Percentiles rank a stretch among this genome's conserved stretches.
These are phyloP conservation scores for Globisporangium spiculum DNA, from an alignment of 352 stramenopile genomes.

Conservation along the genomic window DNA sequence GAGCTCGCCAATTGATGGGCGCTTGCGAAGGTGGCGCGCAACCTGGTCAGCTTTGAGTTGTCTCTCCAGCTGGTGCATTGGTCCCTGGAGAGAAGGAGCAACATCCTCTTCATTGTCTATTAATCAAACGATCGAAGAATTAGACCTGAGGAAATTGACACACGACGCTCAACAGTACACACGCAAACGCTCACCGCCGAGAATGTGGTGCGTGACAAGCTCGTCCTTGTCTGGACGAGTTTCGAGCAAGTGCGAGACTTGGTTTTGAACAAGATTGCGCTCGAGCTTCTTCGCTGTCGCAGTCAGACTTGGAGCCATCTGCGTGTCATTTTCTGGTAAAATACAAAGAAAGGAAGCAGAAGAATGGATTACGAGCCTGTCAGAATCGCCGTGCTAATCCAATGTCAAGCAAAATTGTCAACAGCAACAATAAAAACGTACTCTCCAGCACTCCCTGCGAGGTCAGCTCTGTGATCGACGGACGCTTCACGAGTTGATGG, in stretches of 20 bases:
- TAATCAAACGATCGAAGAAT: not conserved
- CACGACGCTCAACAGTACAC: not conserved
- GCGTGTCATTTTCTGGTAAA: conserved; percentile 42
- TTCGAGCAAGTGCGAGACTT: conserved; percentile 78
- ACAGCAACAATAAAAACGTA: conserved; percentile 14
- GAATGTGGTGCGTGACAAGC: conserved; percentile 70
- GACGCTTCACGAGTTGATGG: conserved; percentile 70
- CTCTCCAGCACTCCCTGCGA: conserved; percentile 60
- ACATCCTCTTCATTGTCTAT: conserved; percentile 44
- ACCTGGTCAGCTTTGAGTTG: conserved; percentile 73
- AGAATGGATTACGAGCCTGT: not conserved
- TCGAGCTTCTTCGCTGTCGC: conserved; percentile 80
- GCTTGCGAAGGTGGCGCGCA: conserved; percentile 61
- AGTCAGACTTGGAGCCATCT: conserved; percentile 60
- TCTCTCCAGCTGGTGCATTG: conserved; percentile 70
- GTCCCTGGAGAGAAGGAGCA: conserved; percentile 60
- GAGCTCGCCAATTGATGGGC: conserved; percentile 66
- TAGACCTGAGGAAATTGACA: not conserved
- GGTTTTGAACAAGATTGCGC: conserved; percentile 73
- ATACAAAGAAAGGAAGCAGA: not conserved
- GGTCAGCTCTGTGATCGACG: conserved; percentile 54
- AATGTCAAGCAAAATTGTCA: not conserved
- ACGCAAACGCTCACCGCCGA: conserved; percentile 36
- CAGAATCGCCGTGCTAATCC: not conserved
- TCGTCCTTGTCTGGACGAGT: conserved; percentile 75